Evolutionary conservation across 768 basidiomycete genomes (phyloP).

Genomic region (Pleurotus tuoliensis): DNA sequence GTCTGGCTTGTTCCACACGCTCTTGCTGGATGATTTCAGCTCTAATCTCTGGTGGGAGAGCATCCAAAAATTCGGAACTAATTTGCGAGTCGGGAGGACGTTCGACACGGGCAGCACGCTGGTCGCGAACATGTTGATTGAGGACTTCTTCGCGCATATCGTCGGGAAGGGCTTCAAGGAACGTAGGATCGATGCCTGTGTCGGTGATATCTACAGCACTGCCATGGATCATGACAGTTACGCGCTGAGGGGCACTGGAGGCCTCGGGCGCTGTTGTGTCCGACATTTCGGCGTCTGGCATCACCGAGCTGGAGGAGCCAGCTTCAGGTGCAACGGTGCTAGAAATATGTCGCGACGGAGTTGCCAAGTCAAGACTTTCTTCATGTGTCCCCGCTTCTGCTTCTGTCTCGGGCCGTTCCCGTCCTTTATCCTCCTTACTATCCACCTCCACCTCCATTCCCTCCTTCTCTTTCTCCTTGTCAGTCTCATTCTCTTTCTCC

Average conservation of each 20-base stretch:
- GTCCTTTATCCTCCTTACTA: background rate
- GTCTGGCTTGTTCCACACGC: constrained; percentile 73
- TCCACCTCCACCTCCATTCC: constrained; percentile 13
- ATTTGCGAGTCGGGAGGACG: constrained; percentile 82
- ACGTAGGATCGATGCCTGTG: constrained; percentile 96
- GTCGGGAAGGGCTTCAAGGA: constrained; percentile 95
- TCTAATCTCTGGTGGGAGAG: constrained; percentile 92
- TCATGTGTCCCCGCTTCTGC: too few species aligned
- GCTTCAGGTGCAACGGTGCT: constrained; percentile 27
- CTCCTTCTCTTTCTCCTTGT: constrained; percentile 5
- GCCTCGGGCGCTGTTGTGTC: constrained; percentile 9
- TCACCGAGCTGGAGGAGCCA: constrained; percentile 8
- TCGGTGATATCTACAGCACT: constrained; percentile 95
- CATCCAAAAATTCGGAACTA: constrained; percentile 93
- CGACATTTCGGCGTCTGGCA: background rate
- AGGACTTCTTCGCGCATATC: constrained; percentile 99
- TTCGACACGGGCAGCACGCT: constrained; percentile 72
- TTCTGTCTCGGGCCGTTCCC: constrained; percentile 17
- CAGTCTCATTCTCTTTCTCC: constrained; percentile 14
- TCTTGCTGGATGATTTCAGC: constrained; percentile 98
- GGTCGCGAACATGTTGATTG: constrained; percentile 95
- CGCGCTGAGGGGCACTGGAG: constrained; percentile 49
- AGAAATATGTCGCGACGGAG: constrained; percentile 38
- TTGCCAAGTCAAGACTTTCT: constrained; percentile 9
- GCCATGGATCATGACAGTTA: constrained; percentile 90